A percentile compares a stretch with the other conserved stretches of the same genome.
phyloP scores from a whole-genome alignment of 2,329 filamentous ascomycete species.

The Nemania sp. region DNA sequence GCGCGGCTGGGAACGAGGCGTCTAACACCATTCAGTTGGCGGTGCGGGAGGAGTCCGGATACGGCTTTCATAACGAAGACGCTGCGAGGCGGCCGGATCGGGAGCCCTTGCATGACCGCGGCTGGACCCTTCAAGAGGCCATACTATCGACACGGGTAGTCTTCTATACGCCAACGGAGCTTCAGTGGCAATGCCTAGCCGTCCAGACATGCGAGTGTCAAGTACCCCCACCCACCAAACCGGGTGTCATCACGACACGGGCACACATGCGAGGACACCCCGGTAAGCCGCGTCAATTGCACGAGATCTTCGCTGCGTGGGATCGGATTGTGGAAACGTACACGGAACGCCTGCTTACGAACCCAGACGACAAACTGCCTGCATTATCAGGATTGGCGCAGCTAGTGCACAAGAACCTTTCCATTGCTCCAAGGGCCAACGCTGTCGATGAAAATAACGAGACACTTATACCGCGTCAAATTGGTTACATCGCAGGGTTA shows the following conservation, averaged over 20 bases:
- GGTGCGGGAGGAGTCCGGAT: neutral
- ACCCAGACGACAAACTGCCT: constrained; percentile 6
- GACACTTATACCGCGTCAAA: neutral
- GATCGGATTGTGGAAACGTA: neutral
- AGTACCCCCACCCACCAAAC: neutral
- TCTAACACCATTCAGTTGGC: neutral
- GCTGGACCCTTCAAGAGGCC: constrained; percentile 14
- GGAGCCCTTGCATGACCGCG: constrained; percentile 14
- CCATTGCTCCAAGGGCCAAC: neutral
- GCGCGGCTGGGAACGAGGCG: neutral
- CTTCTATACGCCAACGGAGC: constrained; percentile 8
- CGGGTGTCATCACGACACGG: neutral
- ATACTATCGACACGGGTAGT: constrained; percentile 9
- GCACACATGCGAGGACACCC: neutral
- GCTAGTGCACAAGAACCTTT: neutral
- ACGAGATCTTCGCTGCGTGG: constrained; percentile 7
- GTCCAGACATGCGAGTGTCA: neutral
- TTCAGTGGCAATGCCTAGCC: constrained; percentile 12
- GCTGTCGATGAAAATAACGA: neutral
- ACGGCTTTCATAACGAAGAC: constrained; percentile 8
- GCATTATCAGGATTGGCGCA: neutral
- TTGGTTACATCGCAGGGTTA: neutral
- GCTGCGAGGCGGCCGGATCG: neutral
- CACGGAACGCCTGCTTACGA: constrained; percentile 8
- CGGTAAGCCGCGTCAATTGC: neutral